Evolutionary conservation across 2,329 filamentous ascomycete genomes (phyloP), one percentile per base, ranked within the genome.

Genomic region (Sporothrix sp.): DNA sequence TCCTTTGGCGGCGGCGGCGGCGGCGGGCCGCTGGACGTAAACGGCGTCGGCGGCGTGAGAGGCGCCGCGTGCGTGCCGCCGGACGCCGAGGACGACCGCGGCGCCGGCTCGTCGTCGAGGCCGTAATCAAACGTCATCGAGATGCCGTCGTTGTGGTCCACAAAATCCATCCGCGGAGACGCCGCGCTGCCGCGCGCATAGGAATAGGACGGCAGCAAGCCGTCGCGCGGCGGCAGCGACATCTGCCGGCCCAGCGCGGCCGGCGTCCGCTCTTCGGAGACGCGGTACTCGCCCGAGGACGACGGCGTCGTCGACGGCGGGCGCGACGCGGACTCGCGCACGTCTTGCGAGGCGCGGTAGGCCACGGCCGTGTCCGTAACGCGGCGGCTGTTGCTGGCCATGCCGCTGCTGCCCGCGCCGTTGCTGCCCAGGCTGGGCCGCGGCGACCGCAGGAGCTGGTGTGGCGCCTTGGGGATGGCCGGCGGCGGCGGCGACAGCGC

Each of bases 41-140:
- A 35, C 1, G 49, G 38, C 13, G 48, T 40, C 8, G 47, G 32
- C 16, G 53, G 38, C 25, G 44, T 25, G 2, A 38, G 18, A 1
- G 43, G 45, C 7, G 44, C 35, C 28, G 45, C 25, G n/a, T n/a
- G n/a, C 10, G 46, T 21, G 5, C 43, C 21, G 23, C 3, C 11
- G n/a, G n/a, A n/a, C n/a, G n/a, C n/a, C 16, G 25, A 9, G 6
- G 40, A 7, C 11, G 30, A 16, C 16, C 20, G 50, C 32, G 28
- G 44, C 16, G 16, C 21, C 44, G 37, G 36, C n/a, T 50, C 42
- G 25, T 55, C 38, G 52, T 72, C 71, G 36, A 74, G 40, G 6
- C 30, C 65, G 57, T 76, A 84, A 2, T 76, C 84, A 63, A 88
- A 89, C 1, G 81, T 83, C 82, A 88, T 84, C 57, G 82, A 74